These are phyloP conservation scores for Apiospora aurea DNA, from an alignment of 2,329 filamentous ascomycete genomes.

Conservation along the genomic window DNA sequence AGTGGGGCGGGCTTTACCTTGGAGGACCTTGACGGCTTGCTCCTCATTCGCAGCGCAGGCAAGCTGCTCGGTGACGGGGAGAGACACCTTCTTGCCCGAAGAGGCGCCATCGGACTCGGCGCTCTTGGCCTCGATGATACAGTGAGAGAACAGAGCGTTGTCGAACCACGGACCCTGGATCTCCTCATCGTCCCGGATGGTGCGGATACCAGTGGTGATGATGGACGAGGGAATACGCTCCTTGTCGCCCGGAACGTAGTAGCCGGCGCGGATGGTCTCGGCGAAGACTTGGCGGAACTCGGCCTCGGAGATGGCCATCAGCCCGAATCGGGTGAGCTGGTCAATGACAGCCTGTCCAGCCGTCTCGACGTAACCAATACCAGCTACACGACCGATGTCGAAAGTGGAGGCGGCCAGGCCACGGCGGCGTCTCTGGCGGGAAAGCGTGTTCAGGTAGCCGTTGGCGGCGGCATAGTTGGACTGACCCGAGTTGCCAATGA, in stretches of 20 bases:
- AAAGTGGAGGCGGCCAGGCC: constrained; percentile 38
- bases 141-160: constrained; percentile 38
- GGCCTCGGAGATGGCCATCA: constrained; percentile 30
- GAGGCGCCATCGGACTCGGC: constrained; percentile 7
- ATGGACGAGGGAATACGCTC: not conserved
- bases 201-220: constrained; percentile 27
- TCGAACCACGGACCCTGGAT: constrained; percentile 32
- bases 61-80: not conserved
- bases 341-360: constrained; percentile 32
- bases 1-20: constrained; percentile 27
- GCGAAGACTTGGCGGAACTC: constrained; percentile 28
- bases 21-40: not conserved
- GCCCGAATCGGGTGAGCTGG: constrained; percentile 30
- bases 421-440: constrained; percentile 35
- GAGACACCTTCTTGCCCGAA: not conserved
- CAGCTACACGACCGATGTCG: constrained; percentile 37
- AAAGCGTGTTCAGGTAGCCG: constrained; percentile 45
- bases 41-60: not conserved
- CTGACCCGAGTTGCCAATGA: constrained; percentile 48
- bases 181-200: constrained; percentile 27
- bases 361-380: constrained; percentile 38
- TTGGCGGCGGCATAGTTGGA: constrained; percentile 48
- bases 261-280: not conserved
- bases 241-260: not conserved
- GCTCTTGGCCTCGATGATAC: constrained; percentile 24